phyloP scores from a whole-genome alignment of 306 rosid genomes.

The Citrullus colocynthis region DNA sequence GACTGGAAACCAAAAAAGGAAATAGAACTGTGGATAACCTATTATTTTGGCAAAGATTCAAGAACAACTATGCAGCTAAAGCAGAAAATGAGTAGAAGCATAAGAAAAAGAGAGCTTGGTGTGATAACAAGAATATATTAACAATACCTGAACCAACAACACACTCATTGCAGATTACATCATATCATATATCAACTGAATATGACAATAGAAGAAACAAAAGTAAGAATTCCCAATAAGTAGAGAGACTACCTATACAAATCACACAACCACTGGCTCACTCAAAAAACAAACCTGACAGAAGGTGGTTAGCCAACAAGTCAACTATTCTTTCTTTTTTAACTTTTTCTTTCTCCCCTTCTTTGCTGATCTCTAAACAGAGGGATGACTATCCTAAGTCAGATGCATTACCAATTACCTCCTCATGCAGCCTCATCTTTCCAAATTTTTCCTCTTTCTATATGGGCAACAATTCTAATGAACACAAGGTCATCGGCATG shows the following conservation, averaged over 20 bases:
- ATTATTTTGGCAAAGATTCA: neutral
- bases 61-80: neutral
- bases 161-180: slow-evolving; percentile 76
- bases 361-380: slow-evolving; percentile 47
- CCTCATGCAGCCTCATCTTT: slow-evolving; percentile 17
- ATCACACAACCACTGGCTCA: slow-evolving; percentile 55
- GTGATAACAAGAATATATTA: slow-evolving; percentile 74
- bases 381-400: slow-evolving; percentile 66
- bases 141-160: slow-evolving; percentile 67
- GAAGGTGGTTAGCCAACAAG: slow-evolving; percentile 61
- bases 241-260: slow-evolving; percentile 61
- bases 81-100: slow-evolving; percentile 35
- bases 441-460: slow-evolving; percentile 16
- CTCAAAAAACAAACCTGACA: slow-evolving; percentile 49
- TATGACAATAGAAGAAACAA: slow-evolving; percentile 4
- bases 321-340: slow-evolving; percentile 30
- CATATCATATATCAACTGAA: slow-evolving; percentile 68
- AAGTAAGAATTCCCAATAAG: slow-evolving; percentile 28
- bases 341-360: slow-evolving; percentile 12
- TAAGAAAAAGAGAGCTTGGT: slow-evolving; percentile 42
- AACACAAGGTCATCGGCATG: slow-evolving; percentile 32
- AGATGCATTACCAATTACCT: slow-evolving; percentile 60
- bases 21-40: neutral
- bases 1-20: neutral
- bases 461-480: slow-evolving; percentile 27